Evolutionary conservation across 225 moss, liverwort and hornwort species (phyloP).

Genomic region (Thuidium tamariscinum): DNA sequence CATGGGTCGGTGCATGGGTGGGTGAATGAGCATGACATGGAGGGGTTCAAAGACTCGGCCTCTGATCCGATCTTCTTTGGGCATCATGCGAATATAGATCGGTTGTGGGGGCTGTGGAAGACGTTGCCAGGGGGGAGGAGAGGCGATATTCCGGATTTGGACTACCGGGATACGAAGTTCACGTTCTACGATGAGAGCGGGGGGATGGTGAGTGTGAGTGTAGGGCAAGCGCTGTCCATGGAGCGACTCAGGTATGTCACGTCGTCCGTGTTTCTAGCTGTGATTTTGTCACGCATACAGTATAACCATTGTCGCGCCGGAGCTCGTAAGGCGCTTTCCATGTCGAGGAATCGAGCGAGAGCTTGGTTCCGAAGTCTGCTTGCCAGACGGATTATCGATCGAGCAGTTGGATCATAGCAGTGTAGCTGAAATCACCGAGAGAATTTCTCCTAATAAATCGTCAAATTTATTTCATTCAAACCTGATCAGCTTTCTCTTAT

Average conservation of each 20-base stretch:
- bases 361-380: background rate
- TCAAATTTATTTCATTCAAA: background rate
- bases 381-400: background rate
- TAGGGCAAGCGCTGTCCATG: background rate
- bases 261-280: background rate
- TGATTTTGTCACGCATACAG: background rate
- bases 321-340: too few species aligned
- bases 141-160: background rate
- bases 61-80: background rate
- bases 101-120: slow-evolving; percentile 19
- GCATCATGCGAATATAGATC: slow-evolving; percentile 5
- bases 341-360: background rate
- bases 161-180: slow-evolving; percentile 22
- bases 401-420: background rate
- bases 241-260: slow-evolving; percentile 3
- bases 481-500: background rate
- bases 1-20: background rate
- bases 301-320: too few species aligned
- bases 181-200: slow-evolving; percentile 34
- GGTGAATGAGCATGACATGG: background rate
- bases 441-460: background rate
- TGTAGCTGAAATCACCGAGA: background rate
- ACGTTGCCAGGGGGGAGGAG: background rate
- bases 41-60: background rate
- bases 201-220: background rate